Percentiles rank a stretch among this genome's conserved stretches.
These are phyloP conservation scores for Phaeoacremonium minimum DNA, from an alignment of 2,329 filamentous ascomycete species.

Conservation along the genomic window DNA sequence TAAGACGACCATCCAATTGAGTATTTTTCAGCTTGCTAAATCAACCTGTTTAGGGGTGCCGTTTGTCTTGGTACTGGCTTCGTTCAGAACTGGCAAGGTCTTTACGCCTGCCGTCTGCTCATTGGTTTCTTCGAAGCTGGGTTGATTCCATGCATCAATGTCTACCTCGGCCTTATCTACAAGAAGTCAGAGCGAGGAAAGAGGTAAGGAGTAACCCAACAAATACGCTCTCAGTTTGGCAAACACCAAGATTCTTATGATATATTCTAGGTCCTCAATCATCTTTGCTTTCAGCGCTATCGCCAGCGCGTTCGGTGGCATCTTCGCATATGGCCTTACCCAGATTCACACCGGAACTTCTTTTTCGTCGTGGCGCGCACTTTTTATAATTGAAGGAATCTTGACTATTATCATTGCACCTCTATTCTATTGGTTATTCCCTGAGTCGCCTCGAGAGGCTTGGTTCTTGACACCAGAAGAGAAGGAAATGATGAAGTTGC, in stretches of 20 bases:
- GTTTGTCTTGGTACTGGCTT: constrained; percentile 22
- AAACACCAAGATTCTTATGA: constrained; percentile 10
- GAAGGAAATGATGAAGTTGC: constrained; percentile 17
- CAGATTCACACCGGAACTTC: constrained; percentile 23
- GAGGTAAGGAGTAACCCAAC: constrained; percentile 22
- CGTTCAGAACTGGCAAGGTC: constrained; percentile 19
- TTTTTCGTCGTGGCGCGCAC: constrained; percentile 31
- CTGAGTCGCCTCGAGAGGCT: constrained; percentile 18
- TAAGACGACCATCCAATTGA: not conserved
- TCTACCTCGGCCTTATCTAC: constrained; percentile 30
- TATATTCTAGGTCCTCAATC: constrained; percentile 28
- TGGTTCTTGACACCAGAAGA: constrained; percentile 20
- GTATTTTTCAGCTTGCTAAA: no score
- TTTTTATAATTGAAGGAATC: constrained; percentile 33
- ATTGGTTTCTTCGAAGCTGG: constrained; percentile 22
- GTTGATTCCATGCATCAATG: constrained; percentile 34
- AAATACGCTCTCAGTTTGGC: constrained; percentile 17
- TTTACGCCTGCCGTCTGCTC: constrained; percentile 15
- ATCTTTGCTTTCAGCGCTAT: constrained; percentile 34
- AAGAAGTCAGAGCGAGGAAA: constrained; percentile 15
- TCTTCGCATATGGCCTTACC: constrained; percentile 35
- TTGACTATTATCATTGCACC: constrained; percentile 30
- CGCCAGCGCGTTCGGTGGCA: constrained; percentile 34
- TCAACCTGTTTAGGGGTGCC: not conserved
- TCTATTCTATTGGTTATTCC: constrained; percentile 19